These are phyloP conservation scores for Betula pendula DNA, from an alignment of 306 rosid species.

Conservation along the genomic window DNA sequence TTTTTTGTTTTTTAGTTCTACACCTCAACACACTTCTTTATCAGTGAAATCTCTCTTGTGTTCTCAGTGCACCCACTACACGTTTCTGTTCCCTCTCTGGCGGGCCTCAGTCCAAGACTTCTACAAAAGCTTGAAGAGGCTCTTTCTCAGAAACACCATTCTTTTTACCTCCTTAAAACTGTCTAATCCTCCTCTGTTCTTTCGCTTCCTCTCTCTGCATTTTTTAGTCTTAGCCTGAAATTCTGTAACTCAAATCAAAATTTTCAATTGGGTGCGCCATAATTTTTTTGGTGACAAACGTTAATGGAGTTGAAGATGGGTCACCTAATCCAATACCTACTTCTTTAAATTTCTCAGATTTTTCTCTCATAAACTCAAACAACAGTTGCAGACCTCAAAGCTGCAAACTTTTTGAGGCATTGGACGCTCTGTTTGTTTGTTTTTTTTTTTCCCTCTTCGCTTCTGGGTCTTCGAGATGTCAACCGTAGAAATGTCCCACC, in stretches of 20 bases:
- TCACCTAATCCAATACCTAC: slow-evolving; percentile 60
- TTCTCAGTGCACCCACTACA: slow-evolving; percentile 51
- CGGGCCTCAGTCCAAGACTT: slow-evolving; percentile 39
- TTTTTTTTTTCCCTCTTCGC: slow-evolving; percentile 12
- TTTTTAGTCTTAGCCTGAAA: slow-evolving; percentile 22
- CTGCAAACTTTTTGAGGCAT: slow-evolving; percentile 37
- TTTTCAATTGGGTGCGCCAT: background rate
- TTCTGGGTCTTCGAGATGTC: slow-evolving; percentile 48
- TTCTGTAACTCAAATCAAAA: slow-evolving; percentile 5
- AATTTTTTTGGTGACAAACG: slow-evolving; percentile 20
- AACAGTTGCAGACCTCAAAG: slow-evolving; percentile 28
- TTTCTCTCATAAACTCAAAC: slow-evolving; percentile 18
- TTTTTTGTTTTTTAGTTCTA: slow-evolving; percentile 8
- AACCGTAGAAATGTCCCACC: slow-evolving; percentile 49
- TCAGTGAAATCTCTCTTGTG: slow-evolving; percentile 37
- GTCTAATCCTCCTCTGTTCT: slow-evolving; percentile 8
- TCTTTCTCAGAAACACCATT: slow-evolving; percentile 32
- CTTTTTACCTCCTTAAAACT: slow-evolving; percentile 14
- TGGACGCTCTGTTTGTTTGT: slow-evolving; percentile 18
- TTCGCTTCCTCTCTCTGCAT: slow-evolving; percentile 21
- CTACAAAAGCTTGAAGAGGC: slow-evolving; percentile 32
- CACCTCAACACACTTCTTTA: slow-evolving; percentile 26
- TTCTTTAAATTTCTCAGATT: slow-evolving; percentile 35
- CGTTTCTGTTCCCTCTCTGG: slow-evolving; percentile 54
- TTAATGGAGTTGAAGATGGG: slow-evolving; percentile 46